Base-by-base conservation (phyloP, 2,329 filamentous ascomycete genomes). In the Phialocephala sp. region DNA sequence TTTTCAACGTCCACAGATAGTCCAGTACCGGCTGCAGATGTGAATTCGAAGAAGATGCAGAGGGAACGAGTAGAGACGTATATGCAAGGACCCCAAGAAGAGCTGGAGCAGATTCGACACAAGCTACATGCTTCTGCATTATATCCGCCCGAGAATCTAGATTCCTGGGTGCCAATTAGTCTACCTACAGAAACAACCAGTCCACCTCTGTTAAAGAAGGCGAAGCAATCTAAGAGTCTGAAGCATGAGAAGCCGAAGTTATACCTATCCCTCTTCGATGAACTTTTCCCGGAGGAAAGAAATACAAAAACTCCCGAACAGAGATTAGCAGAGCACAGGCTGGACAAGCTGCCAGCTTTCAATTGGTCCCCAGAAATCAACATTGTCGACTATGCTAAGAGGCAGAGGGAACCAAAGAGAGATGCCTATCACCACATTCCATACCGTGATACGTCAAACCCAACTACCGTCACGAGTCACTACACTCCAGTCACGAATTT, bases 271-370 rank as follows among this genome's bases (percentile, higher is more conserved):
- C 73, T 82, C 9, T 80, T 80, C 65, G 79, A 81, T 60, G 81
- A 85, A 69, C 80, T 88, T 0, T 88, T 88, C 69, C 85, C 86
- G 5, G 83, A 85, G 69, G 81, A 84, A 62, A 76, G 76, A 20
- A 77, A 76, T n/a, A 45, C 54, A 1, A 54, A 62, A 14, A 32
- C 15, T n/a, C 59, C 43, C 32, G 54, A 60, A 32, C 35, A 47
- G 18, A 68, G 45, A 45, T 41, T 56, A 14, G 66, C 67, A 36
- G 47, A 66, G 58, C 58, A 69, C 35, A 69, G 62, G 27, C 32
- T 68, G 52, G 69, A 72, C n/a, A 74, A 71, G 62, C 47, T 75
- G 24, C 73, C 74, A n/a, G 60, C 71, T 15, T 76, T 76, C 56
- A 50, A 69, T 20, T 76, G 70, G 72, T 54, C 62, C 43, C 47